Conservation (phyloP, 1,284 basidiomycete species). For the Puccinia brachypodii region DNA sequence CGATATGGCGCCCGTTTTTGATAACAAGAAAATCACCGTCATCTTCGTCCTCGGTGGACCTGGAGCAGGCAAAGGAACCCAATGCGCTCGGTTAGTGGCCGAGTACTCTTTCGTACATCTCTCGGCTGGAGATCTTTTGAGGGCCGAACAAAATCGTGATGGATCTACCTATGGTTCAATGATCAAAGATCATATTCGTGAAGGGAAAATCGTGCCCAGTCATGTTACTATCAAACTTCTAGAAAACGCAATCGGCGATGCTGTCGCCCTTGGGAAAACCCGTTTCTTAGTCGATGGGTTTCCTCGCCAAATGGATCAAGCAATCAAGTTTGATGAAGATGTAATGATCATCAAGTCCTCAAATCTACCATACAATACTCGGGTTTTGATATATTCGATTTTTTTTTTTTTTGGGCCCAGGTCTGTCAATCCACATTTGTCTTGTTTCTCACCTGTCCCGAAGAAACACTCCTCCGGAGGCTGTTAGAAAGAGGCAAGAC, state of each 20-base stretch:
- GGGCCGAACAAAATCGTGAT: constrained; percentile 84
- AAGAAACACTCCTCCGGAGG: constrained; percentile 82
- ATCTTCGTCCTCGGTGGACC: constrained; percentile 97
- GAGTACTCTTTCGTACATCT: constrained; percentile 91
- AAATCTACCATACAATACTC: not conserved
- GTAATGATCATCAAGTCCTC: constrained; percentile 61
- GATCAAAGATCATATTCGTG: constrained; percentile 84
- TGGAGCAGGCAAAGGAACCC: constrained; percentile 96
- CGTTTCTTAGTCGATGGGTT: constrained; percentile 97
- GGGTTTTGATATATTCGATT: not conserved
- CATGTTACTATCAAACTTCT: constrained; percentile 95
- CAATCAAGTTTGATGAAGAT: constrained; percentile 82
- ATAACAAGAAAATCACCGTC: constrained; percentile 75
- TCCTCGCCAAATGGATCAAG: constrained; percentile 98
- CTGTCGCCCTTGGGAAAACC: constrained; percentile 67
- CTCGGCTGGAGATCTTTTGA: constrained; percentile 93
- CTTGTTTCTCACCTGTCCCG: constrained; percentile 84
- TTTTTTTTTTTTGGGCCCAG: constrained; percentile 58
- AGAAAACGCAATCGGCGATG: constrained; percentile 80
- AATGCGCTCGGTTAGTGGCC: constrained; percentile 81
- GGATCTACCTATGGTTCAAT: constrained; percentile 82
- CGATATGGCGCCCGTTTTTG: constrained; percentile 66
- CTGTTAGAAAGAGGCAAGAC: constrained; percentile 88
- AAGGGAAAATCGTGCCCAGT: constrained; percentile 94
- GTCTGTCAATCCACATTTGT: constrained; percentile 78